Percentiles rank a stretch among this genome's conserved stretches.
phyloP scores from a whole-genome alignment of 306 rosid species.

The Pterocarpus macrocarpus region DNA sequence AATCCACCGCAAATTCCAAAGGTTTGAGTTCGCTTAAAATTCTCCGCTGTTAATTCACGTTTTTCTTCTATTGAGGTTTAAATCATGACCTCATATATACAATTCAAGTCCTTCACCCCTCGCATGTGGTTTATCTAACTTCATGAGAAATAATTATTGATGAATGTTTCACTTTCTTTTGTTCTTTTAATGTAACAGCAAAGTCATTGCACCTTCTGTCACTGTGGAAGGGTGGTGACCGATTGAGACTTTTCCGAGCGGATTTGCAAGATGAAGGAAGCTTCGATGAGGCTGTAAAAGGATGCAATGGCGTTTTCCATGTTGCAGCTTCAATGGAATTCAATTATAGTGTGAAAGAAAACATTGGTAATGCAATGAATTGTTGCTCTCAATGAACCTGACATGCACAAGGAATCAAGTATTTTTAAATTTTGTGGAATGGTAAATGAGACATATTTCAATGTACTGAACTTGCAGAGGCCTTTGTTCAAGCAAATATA shows the following conservation, averaged over 20 bases:
- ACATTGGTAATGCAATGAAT: conserved; percentile 60
- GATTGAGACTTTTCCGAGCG: conserved; percentile 67
- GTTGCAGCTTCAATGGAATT: conserved; percentile 84
- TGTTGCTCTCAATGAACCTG: not conserved
- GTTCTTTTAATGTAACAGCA: conserved; percentile 53
- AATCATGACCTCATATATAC: too few species aligned
- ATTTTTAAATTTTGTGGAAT: not conserved
- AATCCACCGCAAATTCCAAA: too few species aligned
- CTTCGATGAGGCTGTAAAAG: conserved; percentile 77
- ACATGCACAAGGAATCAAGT: not conserved
- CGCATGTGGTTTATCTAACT: too few species aligned
- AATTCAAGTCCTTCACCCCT: too few species aligned
- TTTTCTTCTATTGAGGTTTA: too few species aligned
- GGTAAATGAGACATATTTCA: conserved; percentile 3
- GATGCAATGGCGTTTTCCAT: conserved; percentile 78
- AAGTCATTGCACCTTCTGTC: conserved; percentile 69
- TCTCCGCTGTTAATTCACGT: too few species aligned
- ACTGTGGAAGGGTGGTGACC: conserved; percentile 58
- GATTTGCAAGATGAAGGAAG: conserved; percentile 78
- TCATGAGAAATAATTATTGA: not conserved
- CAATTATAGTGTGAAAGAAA: conserved; percentile 51
- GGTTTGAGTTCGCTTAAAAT: too few species aligned
- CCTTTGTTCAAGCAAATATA: conserved; percentile 61
- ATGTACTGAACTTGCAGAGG: conserved; percentile 53
- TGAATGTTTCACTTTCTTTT: not conserved